Evolutionary conservation across 495 filamentous ascomycete species (phyloP).

Genomic region (Hypoxylon rickii): DNA sequence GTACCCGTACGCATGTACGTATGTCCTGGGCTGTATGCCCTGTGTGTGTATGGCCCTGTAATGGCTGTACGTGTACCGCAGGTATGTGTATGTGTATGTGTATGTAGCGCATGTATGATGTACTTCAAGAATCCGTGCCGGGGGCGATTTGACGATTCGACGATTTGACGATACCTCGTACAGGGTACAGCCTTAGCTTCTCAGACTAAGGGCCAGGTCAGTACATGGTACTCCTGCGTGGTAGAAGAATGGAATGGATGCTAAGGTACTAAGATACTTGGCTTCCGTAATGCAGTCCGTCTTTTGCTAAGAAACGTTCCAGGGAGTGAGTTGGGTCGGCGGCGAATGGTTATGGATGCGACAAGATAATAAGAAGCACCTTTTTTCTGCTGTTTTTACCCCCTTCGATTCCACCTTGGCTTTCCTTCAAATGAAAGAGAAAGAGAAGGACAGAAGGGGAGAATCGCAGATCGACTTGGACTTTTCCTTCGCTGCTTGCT

Average conservation of each 20-base stretch:
- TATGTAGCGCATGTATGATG: conserved; percentile 30
- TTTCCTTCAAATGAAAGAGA: conserved; percentile 10
- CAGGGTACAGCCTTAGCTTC: background rate
- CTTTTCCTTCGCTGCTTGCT: no score
- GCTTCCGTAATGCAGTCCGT: background rate
- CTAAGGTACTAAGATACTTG: background rate
- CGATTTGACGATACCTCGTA: background rate
- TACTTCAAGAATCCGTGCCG: conserved; percentile 19
- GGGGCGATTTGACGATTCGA: no score
- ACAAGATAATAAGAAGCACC: background rate
- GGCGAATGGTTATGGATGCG: background rate
- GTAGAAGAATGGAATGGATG: background rate
- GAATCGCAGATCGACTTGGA: conserved; percentile 10
- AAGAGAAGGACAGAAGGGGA: conserved; percentile 10
- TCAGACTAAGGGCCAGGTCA: background rate
- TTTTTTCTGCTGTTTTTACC: no score
- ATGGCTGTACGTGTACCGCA: background rate
- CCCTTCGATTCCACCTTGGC: background rate
- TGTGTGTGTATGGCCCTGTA: no score
- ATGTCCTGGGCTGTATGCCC: conserved; percentile 8
- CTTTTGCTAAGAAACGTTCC: background rate
- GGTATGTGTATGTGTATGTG: no score
- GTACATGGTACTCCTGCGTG: background rate
- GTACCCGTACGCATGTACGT: conserved; percentile 19
- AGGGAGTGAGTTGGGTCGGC: background rate